Percentiles rank a stretch among this genome's conserved stretches.
Conservation (phyloP, 2,329 filamentous ascomycete species). For the Clonostachys chloroleuca region DNA sequence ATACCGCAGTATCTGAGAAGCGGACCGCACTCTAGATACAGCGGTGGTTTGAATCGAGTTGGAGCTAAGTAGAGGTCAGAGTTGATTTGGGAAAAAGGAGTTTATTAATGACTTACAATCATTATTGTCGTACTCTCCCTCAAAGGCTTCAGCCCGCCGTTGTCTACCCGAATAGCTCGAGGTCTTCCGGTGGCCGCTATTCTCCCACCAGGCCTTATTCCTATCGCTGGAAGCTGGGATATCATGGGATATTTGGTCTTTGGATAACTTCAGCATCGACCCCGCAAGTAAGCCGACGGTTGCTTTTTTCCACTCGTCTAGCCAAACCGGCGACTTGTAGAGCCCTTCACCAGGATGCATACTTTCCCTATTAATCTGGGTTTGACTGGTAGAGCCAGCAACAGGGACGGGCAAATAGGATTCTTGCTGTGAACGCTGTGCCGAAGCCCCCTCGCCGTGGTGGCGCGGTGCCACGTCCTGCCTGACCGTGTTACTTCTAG, state of each 20-base stretch:
- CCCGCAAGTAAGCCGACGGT: slow-evolving; percentile 57
- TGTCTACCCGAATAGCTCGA: slow-evolving; percentile 40
- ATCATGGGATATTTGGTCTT: slow-evolving; percentile 16
- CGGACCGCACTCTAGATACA: slow-evolving; percentile 88
- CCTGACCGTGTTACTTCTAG: too few relatives aligned
- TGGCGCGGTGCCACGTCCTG: too few relatives aligned
- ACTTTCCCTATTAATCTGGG: slow-evolving; percentile 32
- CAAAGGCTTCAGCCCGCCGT: slow-evolving; percentile 59
- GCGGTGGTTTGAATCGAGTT: slow-evolving; percentile 74
- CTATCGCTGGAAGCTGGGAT: slow-evolving; percentile 30
- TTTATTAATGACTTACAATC: slow-evolving; percentile 35
- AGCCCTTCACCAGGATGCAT: slow-evolving; percentile 45
- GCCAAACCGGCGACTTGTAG: slow-evolving; percentile 54
- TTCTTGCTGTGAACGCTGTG: too few relatives aligned
- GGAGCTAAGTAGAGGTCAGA: slow-evolving; percentile 18
- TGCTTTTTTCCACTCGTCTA: slow-evolving; percentile 72
- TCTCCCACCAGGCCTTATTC: slow-evolving; percentile 75
- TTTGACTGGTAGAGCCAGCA: too few relatives aligned
- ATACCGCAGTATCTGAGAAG: slow-evolving; percentile 87
- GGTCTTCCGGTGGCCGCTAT: slow-evolving; percentile 38
- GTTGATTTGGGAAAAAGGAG: background rate
- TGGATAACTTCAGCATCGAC: slow-evolving; percentile 54
- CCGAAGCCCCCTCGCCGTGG: too few relatives aligned
- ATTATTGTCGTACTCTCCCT: slow-evolving; percentile 62
- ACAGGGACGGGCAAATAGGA: too few relatives aligned